phyloP scores from a whole-genome alignment of 352 stramenopile species.

The Blastocystis hominis region DNA sequence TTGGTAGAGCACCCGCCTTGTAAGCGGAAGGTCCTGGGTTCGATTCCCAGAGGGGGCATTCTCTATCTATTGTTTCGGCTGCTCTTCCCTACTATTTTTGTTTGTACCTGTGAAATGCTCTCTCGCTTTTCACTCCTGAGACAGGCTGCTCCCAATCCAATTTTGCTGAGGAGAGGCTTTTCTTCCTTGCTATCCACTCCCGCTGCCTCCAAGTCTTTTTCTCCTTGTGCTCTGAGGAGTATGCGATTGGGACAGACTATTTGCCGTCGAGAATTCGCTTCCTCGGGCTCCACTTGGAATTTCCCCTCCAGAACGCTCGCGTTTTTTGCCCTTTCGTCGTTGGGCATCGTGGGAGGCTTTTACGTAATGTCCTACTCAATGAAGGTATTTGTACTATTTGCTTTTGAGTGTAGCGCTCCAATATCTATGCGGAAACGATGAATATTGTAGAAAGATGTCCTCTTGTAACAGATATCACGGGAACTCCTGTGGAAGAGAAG shows the following conservation, averaged over 20 bases:
- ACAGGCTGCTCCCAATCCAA: background rate
- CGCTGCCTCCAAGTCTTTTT: background rate
- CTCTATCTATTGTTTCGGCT: background rate
- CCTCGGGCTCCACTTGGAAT: background rate
- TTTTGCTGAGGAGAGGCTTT: background rate
- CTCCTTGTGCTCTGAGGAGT: background rate
- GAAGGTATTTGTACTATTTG: background rate
- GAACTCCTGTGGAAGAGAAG: background rate
- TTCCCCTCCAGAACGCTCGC: background rate
- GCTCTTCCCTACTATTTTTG: background rate
- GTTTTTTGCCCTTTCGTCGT: conserved; percentile 27
- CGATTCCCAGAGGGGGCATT: conserved; percentile 56
- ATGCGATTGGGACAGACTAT: background rate
- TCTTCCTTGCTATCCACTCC: background rate
- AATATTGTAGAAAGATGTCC: background rate
- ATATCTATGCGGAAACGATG: conserved; percentile 6
- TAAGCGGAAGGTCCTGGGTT: conserved; percentile 58
- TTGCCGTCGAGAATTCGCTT: background rate
- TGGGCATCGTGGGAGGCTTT: conserved; percentile 26
- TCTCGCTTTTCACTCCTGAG: background rate
- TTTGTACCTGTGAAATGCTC: background rate
- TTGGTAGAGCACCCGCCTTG: conserved; percentile 58
- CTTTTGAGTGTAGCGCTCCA: conserved; percentile 10
- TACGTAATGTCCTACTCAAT: conserved; percentile 55
- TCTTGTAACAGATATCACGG: background rate